Percentiles rank a stretch among this genome's conserved stretches.
These are phyloP conservation scores for Ambrosia trifida DNA, from an alignment of 129 eudicot genomes.

Conservation along the genomic window DNA sequence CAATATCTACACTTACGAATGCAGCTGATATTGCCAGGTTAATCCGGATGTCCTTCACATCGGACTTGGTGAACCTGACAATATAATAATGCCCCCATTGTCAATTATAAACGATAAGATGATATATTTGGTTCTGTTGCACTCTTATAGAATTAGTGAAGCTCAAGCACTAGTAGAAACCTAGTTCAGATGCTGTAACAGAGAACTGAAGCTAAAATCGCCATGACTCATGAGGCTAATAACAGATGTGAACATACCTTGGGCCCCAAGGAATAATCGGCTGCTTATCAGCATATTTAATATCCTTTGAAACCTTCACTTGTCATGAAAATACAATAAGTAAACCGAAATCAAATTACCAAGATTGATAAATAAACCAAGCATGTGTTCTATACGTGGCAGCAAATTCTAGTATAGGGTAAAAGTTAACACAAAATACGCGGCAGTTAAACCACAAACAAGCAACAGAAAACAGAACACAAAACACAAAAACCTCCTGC, in stretches of 20 bases:
- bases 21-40: conserved; percentile 91
- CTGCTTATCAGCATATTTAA: conserved; percentile 89
- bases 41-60: conserved; percentile 63
- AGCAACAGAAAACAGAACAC: not conserved
- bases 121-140: not conserved
- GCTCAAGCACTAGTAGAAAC: not conserved
- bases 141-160: not conserved
- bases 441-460: not conserved
- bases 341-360: not conserved
- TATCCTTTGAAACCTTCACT: conserved; percentile 90
- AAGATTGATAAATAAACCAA: conserved; percentile 12
- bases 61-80: conserved; percentile 79
- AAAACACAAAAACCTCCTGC: conserved; percentile 19
- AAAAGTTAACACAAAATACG: not conserved
- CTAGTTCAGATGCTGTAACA: conserved; percentile 11
- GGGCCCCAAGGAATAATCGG: conserved; percentile 98
- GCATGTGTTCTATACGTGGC: not conserved
- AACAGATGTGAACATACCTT: conserved; percentile 47
- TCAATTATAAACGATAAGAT: not conserved
- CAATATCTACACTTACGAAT: conserved; percentile 62
- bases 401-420: not conserved
- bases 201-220: conserved; percentile 1
- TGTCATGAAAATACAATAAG: conserved; percentile 20
- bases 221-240: not conserved
- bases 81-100: conserved; percentile 13